Evolutionary conservation across 257 asterid genomes (phyloP), one percentile per base, ranked within the genome.

Genomic region (Jaltomata sinuosa): DNA sequence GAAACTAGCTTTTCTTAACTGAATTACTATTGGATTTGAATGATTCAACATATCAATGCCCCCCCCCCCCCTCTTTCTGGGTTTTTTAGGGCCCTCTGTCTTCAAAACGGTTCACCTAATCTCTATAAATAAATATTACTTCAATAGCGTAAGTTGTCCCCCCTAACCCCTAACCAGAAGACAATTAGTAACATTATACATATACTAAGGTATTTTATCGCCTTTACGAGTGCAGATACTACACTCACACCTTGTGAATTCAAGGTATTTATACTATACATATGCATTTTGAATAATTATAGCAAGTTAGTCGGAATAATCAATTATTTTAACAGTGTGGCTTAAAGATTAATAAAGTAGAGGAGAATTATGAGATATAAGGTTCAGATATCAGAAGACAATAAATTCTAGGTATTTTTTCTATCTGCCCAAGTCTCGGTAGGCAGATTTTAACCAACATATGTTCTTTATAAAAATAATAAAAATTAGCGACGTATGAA

Each of bases 311-410:
- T n/a, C 25, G 7, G 15, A 57, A 9, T 9, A 10, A 57, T 2
- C 11, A n/a, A 57, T 21, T 55, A 55, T 19, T 55, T n/a, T 55
- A n/a, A 1, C 0, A 4, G 1, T 21, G 0, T 32, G 1, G 6
- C 64, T 59, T 22, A 22, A 12, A 22, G 8, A 22, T 59, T 59
- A 22, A 59, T 59, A 11, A 22, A 59, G 3, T 11, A 22, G 32
- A 22, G 5, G 25, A 59, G 8, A 59, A 22, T 59, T 8, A 1
- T 22, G 67, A 59, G 3, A 10, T 57, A 0, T 22, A 9, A 22
- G 9, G 14, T 3, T 55, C 7, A n/a, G 2, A 57, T 21, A 12
- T 55, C 3, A 55, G 9, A 55, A 55, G 18, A 55, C 3, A 19
- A 53, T 18, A 53, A 19, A 18, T 18, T 18, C 11, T 19, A 18